phyloP scores from a whole-genome alignment of 2,329 filamentous ascomycete species.

The Westerdykella aurantiaca region DNA sequence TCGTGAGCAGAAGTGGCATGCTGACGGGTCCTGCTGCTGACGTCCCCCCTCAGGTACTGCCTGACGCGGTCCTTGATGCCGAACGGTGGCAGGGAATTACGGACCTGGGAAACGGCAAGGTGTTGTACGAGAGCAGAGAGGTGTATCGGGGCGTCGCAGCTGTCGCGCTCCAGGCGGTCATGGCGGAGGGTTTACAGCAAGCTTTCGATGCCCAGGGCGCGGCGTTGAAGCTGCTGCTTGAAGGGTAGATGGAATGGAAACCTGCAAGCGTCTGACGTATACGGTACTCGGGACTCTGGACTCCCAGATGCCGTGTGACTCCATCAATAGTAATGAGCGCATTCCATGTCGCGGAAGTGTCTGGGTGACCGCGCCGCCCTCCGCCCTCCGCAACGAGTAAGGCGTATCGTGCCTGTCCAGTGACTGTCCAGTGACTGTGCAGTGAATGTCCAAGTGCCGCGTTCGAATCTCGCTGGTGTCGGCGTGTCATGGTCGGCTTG shows the following conservation, averaged over 20 bases:
- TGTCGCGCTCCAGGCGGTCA: slow-evolving; percentile 7
- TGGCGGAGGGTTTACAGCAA: slow-evolving; percentile 16
- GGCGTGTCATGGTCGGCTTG: too few relatives aligned
- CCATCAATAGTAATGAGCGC: too few relatives aligned
- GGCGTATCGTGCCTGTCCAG: too few relatives aligned
- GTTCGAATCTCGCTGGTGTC: too few relatives aligned
- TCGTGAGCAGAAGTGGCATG: background rate
- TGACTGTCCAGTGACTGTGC: too few relatives aligned
- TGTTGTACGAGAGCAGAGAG: slow-evolving; percentile 30
- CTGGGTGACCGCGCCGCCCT: too few relatives aligned
- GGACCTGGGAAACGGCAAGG: slow-evolving; percentile 15
- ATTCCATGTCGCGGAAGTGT: too few relatives aligned
- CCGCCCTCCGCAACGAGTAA: too few relatives aligned
- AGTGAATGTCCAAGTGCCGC: too few relatives aligned
- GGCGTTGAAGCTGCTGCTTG: slow-evolving; percentile 22
- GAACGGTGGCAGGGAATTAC: slow-evolving; percentile 28
- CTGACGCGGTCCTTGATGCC: slow-evolving; percentile 10
- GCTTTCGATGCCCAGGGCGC: slow-evolving; percentile 25
- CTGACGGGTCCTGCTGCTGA: background rate
- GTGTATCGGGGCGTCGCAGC: slow-evolving; percentile 20
- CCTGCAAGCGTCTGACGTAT: too few relatives aligned
- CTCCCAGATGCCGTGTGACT: too few relatives aligned
- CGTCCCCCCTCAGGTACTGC: background rate
- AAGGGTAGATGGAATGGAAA: slow-evolving; percentile 2
- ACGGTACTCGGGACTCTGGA: too few relatives aligned